Evolutionary conservation across 495 filamentous ascomycete species (phyloP).

Genomic region (Aspergillus bertholletiae): DNA sequence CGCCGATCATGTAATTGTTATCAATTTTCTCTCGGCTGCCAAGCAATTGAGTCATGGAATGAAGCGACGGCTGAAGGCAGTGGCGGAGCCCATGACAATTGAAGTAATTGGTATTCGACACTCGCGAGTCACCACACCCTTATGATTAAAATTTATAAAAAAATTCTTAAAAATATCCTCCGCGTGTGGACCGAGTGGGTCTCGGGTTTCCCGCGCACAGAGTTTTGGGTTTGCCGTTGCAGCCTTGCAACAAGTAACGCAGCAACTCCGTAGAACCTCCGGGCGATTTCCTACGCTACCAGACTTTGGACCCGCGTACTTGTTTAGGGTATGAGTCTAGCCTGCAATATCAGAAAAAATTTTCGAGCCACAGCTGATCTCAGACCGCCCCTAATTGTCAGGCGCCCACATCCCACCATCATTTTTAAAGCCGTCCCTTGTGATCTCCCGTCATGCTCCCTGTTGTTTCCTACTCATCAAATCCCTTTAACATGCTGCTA

Average conservation of each 20-base stretch:
- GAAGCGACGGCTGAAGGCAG: background rate
- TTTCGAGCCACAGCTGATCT: constrained; percentile 6
- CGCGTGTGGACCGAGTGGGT: constrained; percentile 12
- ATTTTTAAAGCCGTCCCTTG: constrained; percentile 3
- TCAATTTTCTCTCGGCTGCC: background rate
- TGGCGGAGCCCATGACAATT: background rate
- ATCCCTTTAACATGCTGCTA: constrained; percentile 9
- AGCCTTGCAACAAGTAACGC: background rate
- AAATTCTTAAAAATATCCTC: constrained; percentile 10
- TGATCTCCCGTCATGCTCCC: background rate
- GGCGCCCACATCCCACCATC: background rate
- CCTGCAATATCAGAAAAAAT: constrained; percentile 2
- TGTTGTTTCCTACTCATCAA: constrained; percentile 1
- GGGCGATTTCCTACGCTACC: background rate
- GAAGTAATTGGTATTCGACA: background rate
- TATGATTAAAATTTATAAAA: background rate
- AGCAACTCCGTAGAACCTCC: too few species aligned
- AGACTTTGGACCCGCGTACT: background rate
- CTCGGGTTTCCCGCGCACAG: constrained; percentile 8
- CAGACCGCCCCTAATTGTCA: constrained; percentile 11
- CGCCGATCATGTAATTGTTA: background rate
- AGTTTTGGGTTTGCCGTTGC: background rate
- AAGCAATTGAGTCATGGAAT: background rate
- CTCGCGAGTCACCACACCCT: background rate
- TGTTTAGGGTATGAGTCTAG: constrained; percentile 1